phyloP scores from a whole-genome alignment of 495 filamentous ascomycete genomes.

The Haplographium delicatum region DNA sequence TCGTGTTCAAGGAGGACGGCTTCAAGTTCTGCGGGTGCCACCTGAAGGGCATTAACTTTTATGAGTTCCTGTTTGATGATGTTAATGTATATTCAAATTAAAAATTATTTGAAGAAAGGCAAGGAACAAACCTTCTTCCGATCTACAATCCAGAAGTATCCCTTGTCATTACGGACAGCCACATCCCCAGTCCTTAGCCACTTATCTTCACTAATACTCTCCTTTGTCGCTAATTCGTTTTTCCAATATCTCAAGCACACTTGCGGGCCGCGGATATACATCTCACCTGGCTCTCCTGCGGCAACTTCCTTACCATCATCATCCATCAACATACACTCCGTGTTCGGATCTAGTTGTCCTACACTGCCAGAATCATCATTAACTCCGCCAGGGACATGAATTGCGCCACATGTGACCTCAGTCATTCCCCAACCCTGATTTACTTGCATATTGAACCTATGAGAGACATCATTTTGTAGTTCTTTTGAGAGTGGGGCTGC shows the following conservation, averaged over 20 bases:
- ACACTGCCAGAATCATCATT: conserved; percentile 47
- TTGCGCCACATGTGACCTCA: conserved; percentile 41
- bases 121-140: conserved; percentile 42
- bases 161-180: conserved; percentile 49
- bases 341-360: conserved; percentile 70
- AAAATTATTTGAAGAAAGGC: background rate
- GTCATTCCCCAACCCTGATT: conserved; percentile 37
- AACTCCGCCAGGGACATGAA: conserved; percentile 39
- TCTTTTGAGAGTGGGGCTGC: conserved; percentile 75
- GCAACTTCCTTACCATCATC: conserved; percentile 27
- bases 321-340: conserved; percentile 70
- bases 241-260: conserved; percentile 63
- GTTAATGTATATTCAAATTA: too few species aligned
- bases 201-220: conserved; percentile 42
- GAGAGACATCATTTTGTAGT: conserved; percentile 3
- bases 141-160: conserved; percentile 57
- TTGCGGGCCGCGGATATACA: conserved; percentile 61
- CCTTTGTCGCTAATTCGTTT: conserved; percentile 48
- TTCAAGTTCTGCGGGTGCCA: conserved; percentile 68
- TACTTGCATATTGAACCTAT: conserved; percentile 38
- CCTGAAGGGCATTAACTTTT: conserved; percentile 67
- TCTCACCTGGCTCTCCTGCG: conserved; percentile 45
- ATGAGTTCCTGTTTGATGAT: conserved; percentile 65
- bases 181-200: conserved; percentile 65
- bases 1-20: conserved; percentile 63